Percentiles rank a stretch among this genome's conserved stretches.
These are phyloP conservation scores for Trichoderma asperellum DNA, from an alignment of 2,329 filamentous ascomycete species.

Conservation along the genomic window DNA sequence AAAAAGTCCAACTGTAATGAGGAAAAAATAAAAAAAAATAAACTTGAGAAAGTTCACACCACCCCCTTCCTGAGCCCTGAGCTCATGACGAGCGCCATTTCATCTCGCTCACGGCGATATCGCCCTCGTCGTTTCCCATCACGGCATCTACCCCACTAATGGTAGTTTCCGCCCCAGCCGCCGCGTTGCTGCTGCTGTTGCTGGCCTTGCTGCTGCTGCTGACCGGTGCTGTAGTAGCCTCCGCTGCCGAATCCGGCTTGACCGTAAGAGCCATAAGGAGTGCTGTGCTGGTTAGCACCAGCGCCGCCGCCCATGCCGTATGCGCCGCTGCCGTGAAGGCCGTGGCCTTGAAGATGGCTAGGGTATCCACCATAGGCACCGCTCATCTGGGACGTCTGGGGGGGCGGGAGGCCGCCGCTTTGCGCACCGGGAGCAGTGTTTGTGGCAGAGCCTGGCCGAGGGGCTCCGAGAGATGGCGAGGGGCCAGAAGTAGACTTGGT, in stretches of 20 bases:
- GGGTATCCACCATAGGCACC: slow-evolving; percentile 59
- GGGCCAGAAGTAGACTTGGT: slow-evolving; percentile 58
- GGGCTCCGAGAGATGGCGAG: slow-evolving; percentile 59
- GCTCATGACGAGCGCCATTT: slow-evolving; percentile 6
- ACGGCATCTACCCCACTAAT: slow-evolving; percentile 47
- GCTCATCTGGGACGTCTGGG: slow-evolving; percentile 59
- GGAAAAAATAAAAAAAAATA: not conserved
- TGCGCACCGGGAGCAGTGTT: slow-evolving; percentile 56
- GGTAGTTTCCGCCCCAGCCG: slow-evolving; percentile 65
- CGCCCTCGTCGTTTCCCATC: slow-evolving; percentile 34
- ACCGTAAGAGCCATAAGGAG: slow-evolving; percentile 58
- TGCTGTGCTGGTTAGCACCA: slow-evolving; percentile 58
- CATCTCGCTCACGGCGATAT: slow-evolving; percentile 23
- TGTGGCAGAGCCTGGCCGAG: slow-evolving; percentile 62
- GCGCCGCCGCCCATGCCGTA: slow-evolving; percentile 59
- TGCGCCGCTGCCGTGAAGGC: slow-evolving; percentile 57
- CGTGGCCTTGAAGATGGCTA: slow-evolving; percentile 57
- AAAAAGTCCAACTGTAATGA: slow-evolving; percentile 30
- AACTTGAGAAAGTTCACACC: slow-evolving; percentile 1
- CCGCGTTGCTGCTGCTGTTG: slow-evolving; percentile 44
- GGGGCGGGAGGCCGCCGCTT: slow-evolving; percentile 57
- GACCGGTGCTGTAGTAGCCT: slow-evolving; percentile 52
- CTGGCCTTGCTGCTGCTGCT: slow-evolving; percentile 44
- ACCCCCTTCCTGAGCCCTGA: slow-evolving; percentile 6
- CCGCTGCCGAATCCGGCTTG: slow-evolving; percentile 53